phyloP scores from a whole-genome alignment of 345 rosid species.

The Noccaea caerulescens region DNA sequence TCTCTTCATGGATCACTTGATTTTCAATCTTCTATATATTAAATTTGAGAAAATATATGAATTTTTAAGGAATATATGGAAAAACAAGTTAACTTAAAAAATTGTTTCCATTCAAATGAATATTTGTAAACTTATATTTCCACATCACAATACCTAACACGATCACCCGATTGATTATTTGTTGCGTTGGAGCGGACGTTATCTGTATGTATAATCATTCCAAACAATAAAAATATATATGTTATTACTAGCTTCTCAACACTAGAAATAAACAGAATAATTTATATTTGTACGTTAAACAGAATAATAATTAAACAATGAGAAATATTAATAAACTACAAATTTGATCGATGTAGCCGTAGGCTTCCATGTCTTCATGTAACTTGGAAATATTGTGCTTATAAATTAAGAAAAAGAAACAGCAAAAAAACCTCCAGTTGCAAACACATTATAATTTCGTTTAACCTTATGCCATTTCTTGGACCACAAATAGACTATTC shows the following conservation, averaged over 20 bases:
- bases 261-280: not conserved
- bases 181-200: not conserved
- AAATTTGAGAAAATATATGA: not conserved
- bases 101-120: not conserved
- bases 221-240: not conserved
- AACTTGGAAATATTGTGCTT: slow-evolving; percentile 1
- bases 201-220: not conserved
- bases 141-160: slow-evolving; percentile 24
- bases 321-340: not conserved
- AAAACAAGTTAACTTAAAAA: not conserved
- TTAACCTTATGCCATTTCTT: not conserved
- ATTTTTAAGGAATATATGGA: not conserved
- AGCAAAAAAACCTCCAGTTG: not conserved
- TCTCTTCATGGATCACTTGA: not conserved
- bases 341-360: not conserved
- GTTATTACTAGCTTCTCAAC: not conserved
- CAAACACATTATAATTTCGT: slow-evolving; percentile 14
- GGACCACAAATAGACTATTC: slow-evolving; percentile 16
- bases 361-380: slow-evolving; percentile 1
- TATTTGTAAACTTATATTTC: not conserved
- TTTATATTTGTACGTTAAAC: no score
- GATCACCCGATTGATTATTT: not conserved
- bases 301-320: not conserved
- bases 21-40: not conserved
- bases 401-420: not conserved